Percentiles rank a stretch among this genome's conserved stretches.
Evolutionary conservation across 805 yeast genomes (phyloP).

Genomic region (Blastobotrys peoriensis): DNA sequence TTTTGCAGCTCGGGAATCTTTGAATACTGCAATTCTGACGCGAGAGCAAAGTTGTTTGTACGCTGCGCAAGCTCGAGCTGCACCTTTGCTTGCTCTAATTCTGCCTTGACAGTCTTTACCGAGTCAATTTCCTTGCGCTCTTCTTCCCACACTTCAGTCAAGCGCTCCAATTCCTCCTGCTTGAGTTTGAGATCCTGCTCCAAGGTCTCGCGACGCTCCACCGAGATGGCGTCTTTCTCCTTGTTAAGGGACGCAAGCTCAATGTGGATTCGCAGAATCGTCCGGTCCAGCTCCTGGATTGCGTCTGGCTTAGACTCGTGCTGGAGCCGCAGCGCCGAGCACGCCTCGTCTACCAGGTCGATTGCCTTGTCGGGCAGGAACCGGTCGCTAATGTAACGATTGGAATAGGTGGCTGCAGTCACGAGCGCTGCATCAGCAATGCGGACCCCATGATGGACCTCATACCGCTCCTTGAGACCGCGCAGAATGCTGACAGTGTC

Average conservation of each 20-base stretch:
- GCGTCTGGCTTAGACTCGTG: slow-evolving; percentile 97
- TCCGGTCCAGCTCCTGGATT: slow-evolving; percentile 79
- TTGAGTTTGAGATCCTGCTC: slow-evolving; percentile 62
- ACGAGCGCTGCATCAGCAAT: slow-evolving; percentile 89
- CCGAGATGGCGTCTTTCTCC: slow-evolving; percentile 80
- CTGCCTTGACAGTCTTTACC: slow-evolving; percentile 72
- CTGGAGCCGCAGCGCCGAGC: slow-evolving; percentile 88
- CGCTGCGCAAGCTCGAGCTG: slow-evolving; percentile 80
- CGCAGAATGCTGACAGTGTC: slow-evolving; percentile 89
- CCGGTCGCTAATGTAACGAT: slow-evolving; percentile 86
- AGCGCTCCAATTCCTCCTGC: slow-evolving; percentile 56
- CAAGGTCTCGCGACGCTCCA: slow-evolving; percentile 69
- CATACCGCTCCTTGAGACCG: slow-evolving; percentile 90
- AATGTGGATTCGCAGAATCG: slow-evolving; percentile 88
- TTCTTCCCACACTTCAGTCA: slow-evolving; percentile 81
- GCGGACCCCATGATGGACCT: slow-evolving; percentile 96
- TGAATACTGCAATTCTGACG: slow-evolving; percentile 85
- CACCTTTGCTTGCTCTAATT: slow-evolving; percentile 74
- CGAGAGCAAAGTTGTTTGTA: slow-evolving; percentile 77
- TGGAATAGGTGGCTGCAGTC: slow-evolving; percentile 85
- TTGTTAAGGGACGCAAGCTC: slow-evolving; percentile 91
- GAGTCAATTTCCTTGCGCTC: slow-evolving; percentile 73
- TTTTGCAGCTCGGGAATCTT: slow-evolving; percentile 74
- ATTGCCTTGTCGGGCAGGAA: slow-evolving; percentile 95
- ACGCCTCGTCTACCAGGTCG: slow-evolving; percentile 94